Conservation (phyloP, 164 flowering plant species). For the Liquidambar formosana region DNA sequence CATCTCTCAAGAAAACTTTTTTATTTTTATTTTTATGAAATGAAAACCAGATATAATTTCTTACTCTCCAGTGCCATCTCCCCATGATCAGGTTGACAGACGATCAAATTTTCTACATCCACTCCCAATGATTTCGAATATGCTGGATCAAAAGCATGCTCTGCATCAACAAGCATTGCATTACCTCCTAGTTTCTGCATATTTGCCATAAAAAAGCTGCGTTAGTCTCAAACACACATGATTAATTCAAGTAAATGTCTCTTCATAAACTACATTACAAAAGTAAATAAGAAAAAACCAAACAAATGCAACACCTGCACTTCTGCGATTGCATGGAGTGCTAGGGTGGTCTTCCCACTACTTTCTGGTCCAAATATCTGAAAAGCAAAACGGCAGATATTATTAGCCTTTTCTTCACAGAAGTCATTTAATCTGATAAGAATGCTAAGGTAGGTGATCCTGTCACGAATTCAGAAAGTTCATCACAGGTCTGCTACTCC, state of each 20-base stretch:
- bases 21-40: no score
- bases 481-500: neutral
- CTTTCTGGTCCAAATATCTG: slow-evolving; percentile 99
- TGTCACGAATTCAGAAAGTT: neutral
- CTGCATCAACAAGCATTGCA: slow-evolving; percentile 99
- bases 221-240: slow-evolving; percentile 13
- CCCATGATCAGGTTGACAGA: slow-evolving; percentile 97
- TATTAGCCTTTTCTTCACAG: neutral
- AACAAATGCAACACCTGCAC: slow-evolving; percentile 65
- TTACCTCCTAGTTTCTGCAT: slow-evolving; percentile 89
- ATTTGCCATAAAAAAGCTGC: slow-evolving; percentile 17
- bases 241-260: neutral
- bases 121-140: slow-evolving; percentile 94
- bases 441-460: neutral
- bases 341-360: slow-evolving; percentile 97
- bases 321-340: slow-evolving; percentile 99
- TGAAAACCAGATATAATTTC: slow-evolving; percentile 11
- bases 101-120: slow-evolving; percentile 92
- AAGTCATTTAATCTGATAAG: neutral
- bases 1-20: neutral
- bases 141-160: slow-evolving; percentile 99
- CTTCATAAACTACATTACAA: neutral
- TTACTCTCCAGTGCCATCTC: slow-evolving; percentile 99
- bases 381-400: slow-evolving; percentile 10
- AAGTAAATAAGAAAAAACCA: neutral